phyloP scores from a whole-genome alignment of 495 filamentous ascomycete species.

The Tuber aestivum region DNA sequence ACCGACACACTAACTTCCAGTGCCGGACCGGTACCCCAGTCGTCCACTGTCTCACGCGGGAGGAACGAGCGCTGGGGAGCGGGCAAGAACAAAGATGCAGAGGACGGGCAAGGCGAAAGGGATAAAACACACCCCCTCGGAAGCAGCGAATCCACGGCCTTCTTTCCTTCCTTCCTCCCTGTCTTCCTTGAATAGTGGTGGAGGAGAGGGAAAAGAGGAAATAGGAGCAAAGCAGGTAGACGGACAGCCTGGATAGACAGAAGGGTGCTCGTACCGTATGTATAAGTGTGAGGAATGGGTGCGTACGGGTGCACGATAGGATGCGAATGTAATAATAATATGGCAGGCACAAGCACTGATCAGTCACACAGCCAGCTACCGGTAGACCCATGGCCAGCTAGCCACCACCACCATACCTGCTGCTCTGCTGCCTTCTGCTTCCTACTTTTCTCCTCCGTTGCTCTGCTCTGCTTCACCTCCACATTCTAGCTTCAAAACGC shows the following conservation, averaged over 20 bases:
- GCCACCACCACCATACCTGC: constrained; percentile 1
- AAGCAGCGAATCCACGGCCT: neutral
- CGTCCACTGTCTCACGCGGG: neutral
- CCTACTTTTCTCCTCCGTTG: neutral
- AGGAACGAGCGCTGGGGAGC: neutral
- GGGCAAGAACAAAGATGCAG: neutral
- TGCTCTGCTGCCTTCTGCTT: neutral
- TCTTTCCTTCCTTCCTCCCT: neutral
- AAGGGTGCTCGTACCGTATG: neutral
- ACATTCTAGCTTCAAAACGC: neutral
- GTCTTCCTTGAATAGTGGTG: constrained; percentile 6
- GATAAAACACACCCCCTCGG: neutral
- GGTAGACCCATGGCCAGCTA: neutral
- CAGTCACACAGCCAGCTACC: neutral
- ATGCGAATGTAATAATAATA: neutral
- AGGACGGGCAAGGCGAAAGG: neutral
- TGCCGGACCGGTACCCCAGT: neutral
- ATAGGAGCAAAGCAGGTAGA: constrained; percentile 29
- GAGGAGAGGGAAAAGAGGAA: constrained; percentile 11
- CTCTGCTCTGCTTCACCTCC: constrained; percentile 3
- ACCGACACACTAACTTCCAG: neutral
- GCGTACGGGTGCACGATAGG: neutral
- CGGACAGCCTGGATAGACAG: constrained; percentile 21
- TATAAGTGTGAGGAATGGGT: neutral
- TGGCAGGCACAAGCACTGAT: neutral